A percentile compares a stretch with the other conserved stretches of the same genome.
Evolutionary conservation across 2,329 filamentous ascomycete species (phyloP).

Genomic region (Ascochyta fabae): DNA sequence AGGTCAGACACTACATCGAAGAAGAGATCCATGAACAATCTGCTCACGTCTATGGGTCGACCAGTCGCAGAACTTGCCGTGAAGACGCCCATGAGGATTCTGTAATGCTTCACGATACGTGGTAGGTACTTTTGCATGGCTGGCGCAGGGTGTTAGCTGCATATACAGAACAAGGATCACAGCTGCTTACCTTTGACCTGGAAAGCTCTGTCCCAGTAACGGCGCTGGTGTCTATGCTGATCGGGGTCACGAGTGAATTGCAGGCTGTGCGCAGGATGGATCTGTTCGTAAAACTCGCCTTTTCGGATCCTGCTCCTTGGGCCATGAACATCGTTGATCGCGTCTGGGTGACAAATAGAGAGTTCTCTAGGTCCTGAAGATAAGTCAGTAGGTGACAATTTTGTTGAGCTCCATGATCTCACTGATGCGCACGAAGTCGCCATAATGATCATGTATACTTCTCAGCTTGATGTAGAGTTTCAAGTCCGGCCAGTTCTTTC

Average conservation of each 20-base stretch:
- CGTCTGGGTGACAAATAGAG: constrained; percentile 29
- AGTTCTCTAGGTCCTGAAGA: constrained; percentile 30
- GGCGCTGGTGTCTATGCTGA: constrained; percentile 30
- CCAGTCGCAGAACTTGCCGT: background rate
- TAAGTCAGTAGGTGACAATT: background rate
- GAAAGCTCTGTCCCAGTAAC: constrained; percentile 39
- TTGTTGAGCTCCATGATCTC: background rate
- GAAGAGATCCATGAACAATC: constrained; percentile 18
- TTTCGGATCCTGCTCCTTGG: constrained; percentile 27
- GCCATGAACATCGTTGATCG: constrained; percentile 28
- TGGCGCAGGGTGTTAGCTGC: background rate
- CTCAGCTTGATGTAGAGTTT: constrained; percentile 19
- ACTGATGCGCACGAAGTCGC: constrained; percentile 30
- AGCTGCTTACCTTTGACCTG: constrained; percentile 23
- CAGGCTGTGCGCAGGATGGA: constrained; percentile 23
- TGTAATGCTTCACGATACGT: constrained; percentile 2
- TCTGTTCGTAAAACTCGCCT: constrained; percentile 34
- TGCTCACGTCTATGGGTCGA: constrained; percentile 12
- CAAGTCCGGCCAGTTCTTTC: constrained; percentile 19
- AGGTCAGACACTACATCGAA: constrained; percentile 23
- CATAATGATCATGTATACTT: constrained; percentile 22
- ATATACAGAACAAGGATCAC: background rate
- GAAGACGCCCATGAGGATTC: background rate
- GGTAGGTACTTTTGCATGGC: constrained; percentile 4
- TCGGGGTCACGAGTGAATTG: constrained; percentile 31